These are phyloP conservation scores for Yamadazyma tumulicola DNA, from an alignment of 805 yeast species.

Conservation along the genomic window DNA sequence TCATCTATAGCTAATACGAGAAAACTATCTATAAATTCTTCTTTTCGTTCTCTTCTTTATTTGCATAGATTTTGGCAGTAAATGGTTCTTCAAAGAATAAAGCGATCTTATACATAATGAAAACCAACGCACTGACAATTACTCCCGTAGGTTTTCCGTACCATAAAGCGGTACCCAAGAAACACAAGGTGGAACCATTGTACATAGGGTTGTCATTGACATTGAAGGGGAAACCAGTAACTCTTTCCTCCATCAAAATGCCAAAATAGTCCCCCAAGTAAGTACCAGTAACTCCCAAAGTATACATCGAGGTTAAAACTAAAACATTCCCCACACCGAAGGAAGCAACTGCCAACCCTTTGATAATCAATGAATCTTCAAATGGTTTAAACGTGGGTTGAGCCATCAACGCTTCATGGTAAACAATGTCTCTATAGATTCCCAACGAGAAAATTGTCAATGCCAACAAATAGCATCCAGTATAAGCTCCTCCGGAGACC, in stretches of 20 bases:
- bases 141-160: conserved; percentile 90
- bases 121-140: conserved; percentile 66
- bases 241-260: conserved; percentile 85
- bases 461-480: conserved; percentile 86
- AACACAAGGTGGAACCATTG: conserved; percentile 84
- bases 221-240: conserved; percentile 90
- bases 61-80: conserved; percentile 86
- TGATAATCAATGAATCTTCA: conserved; percentile 33
- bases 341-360: conserved; percentile 49
- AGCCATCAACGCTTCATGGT: conserved; percentile 63
- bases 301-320: conserved; percentile 84
- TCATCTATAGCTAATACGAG: background rate
- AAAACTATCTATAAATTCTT: background rate
- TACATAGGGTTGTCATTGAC: conserved; percentile 95
- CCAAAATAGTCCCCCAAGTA: conserved; percentile 97
- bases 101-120: conserved; percentile 79
- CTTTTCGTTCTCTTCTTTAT: conserved; percentile 5
- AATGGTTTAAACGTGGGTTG: conserved; percentile 68
- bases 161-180: conserved; percentile 86
- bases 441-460: conserved; percentile 82
- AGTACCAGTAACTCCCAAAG: conserved; percentile 92
- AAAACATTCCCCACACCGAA: conserved; percentile 75
- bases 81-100: conserved; percentile 92
- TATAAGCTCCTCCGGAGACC: conserved; percentile 58
- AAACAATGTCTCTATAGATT: conserved; percentile 70